Conservation (phyloP, 1,284 basidiomycete species). For the Anthracocystis setariae region DNA sequence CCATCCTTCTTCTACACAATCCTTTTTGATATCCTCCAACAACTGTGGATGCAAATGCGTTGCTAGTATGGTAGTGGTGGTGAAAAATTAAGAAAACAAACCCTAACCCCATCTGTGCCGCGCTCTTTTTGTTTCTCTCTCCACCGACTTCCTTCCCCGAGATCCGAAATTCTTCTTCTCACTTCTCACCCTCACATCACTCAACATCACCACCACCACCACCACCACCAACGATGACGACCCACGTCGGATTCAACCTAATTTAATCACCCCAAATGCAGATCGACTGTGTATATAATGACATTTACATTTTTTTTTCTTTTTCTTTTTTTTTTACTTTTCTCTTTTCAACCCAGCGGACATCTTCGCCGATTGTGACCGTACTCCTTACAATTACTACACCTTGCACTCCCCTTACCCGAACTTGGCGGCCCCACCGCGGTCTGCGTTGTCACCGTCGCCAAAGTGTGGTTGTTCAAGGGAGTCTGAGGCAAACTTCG, state of each 20-base stretch:
- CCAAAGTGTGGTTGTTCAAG: constrained; percentile 2
- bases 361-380: constrained; percentile 44
- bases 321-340: no score
- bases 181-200: not conserved
- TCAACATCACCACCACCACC: no score
- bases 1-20: constrained; percentile 16
- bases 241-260: no score
- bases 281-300: no score
- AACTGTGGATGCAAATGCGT: no score
- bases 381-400: constrained; percentile 49
- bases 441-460: not conserved
- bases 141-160: no score
- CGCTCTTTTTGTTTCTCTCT: no score
- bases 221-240: no score
- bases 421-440: constrained; percentile 20
- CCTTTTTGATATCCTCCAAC: no score
- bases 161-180: no score
- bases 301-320: no score
- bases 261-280: no score
- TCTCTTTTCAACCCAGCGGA: constrained; percentile 34
- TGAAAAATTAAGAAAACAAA: not conserved
- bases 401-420: constrained; percentile 37
- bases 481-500: constrained; percentile 15
- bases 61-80: not conserved
- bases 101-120: not conserved